Evolutionary conservation across 345 rosid species (phyloP).

Genomic region (Combretum micranthum): DNA sequence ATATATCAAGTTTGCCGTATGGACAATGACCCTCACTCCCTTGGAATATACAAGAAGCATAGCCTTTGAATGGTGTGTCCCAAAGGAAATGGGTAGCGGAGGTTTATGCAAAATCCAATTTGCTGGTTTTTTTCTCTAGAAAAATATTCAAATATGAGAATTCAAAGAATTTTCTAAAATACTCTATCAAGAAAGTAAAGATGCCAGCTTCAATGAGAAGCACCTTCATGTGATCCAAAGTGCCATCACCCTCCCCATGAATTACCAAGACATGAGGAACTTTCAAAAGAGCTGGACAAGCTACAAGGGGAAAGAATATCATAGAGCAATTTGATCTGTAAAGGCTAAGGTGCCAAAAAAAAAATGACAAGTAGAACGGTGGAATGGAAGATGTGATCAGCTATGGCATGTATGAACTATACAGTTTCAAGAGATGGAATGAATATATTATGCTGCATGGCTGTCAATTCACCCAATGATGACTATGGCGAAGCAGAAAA

Average conservation of each 20-base stretch:
- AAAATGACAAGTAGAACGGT: no score
- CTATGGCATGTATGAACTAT: no score
- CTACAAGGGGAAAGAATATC: slow-evolving; percentile 27
- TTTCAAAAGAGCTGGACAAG: slow-evolving; percentile 64
- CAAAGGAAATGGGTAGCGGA: slow-evolving; percentile 73
- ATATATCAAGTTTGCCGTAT: slow-evolving; percentile 82
- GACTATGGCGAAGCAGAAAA: no score
- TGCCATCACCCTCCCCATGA: slow-evolving; percentile 86
- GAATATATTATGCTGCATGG: no score
- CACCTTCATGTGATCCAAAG: slow-evolving; percentile 77
- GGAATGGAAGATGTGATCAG: no score
- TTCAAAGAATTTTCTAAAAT: background rate
- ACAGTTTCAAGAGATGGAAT: no score
- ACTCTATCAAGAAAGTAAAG: slow-evolving; percentile 2
- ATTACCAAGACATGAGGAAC: slow-evolving; percentile 73
- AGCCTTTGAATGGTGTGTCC: slow-evolving; percentile 96
- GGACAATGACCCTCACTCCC: slow-evolving; percentile 80
- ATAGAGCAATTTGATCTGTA: no score
- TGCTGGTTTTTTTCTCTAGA: slow-evolving; percentile 69
- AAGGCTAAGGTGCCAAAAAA: no score
- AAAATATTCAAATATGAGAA: background rate
- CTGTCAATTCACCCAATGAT: no score
- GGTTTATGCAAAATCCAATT: slow-evolving; percentile 94
- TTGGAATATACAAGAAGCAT: slow-evolving; percentile 75
- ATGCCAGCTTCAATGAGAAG: background rate